Base-by-base conservation (phyloP, 2,329 filamentous ascomycete genomes). In the Colletotrichum salicis region DNA sequence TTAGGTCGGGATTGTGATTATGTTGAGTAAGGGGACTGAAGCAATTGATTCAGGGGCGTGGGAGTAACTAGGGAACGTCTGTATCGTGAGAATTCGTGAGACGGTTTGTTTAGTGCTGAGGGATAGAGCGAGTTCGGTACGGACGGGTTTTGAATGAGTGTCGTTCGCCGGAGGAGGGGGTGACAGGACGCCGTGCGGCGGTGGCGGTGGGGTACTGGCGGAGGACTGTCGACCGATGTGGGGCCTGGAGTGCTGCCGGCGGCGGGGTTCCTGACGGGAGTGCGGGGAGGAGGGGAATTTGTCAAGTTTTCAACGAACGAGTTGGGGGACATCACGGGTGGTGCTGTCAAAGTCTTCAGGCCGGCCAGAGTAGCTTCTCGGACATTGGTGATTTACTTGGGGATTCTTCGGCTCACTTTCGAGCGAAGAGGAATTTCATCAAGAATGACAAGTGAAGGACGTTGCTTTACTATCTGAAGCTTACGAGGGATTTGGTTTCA, bases 221-320 rank as follows among this genome's bases (percentile, higher is more conserved):
- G 69, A 52, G 69, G 58, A 68, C 65, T 54, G 52, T 71, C 58
- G 69, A 41, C 69, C 69, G 69, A 63, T 48, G 59, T 54, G 64
- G 41, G 69, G 69, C 27, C 68, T 55, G 4, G 54, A 57, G 41
- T 64, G 58, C 57, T 54, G 41, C 60, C 63, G 68, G 64, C 41
- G 52, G 64, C 33, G 69, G 64, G 68, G 41, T 45, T 29, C 64
- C 58, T 15, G 37, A 41, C 15, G 37, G 15, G 63, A 67, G 22
- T 55, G 64, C 52, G 68, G 64, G 48, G 68, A 51, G 29, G 24
- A 11, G 6, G n/a, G 27, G 27, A 29, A 29, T 29, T 29, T 15
- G n/a, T 15, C 3, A 13, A 10, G 54, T 29, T n/a, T n/a, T n/a
- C 19, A 5, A 29, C 19, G 13, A 29, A n/a, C 27, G 29, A n/a